Base-by-base conservation (phyloP, 306 rosid genomes). In the Clitoria ternatea region DNA sequence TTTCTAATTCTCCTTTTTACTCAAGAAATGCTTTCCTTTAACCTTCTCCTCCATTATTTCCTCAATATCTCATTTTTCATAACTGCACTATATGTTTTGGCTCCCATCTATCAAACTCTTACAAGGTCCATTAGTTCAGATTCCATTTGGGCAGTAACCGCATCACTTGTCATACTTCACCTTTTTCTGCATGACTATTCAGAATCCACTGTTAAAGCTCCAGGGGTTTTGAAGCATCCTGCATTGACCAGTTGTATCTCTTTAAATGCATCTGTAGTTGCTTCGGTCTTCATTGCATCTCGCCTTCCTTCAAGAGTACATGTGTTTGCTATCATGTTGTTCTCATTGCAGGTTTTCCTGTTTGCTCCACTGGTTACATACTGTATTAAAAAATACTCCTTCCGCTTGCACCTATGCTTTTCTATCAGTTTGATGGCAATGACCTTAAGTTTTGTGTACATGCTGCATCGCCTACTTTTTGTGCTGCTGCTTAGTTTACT, bases 91-190 rank as follows among this genome's bases (percentile, higher is more conserved):
- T 90, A 81, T 84, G 85, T 84, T 75, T 82, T 93, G 76, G 97
- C 98, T 75, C 98, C 98, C 48, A 83, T 93, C 45, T 93, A 87
- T 74, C 89, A 90, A 66, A 93, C 94, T 53, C 98, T 93, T 27
- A 93, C 98, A 14, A 85, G 92, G 80, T 90, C 96, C 66, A 93
- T 93, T 20, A 90, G 92, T 80, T 90, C 96, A 2, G 98, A 93
- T 77, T 88, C 98, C 66, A 88, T 93, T 61, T 90, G 90, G 92
- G 96, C 85, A 3, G 85, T 88, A 42, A 83, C 94, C 5, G 80
- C 72, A 32, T 82, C 96, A 43, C 94, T 93, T 33, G 69, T 90
- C 33, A 8, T 93, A 55, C 90, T 93, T 52, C 98, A 93, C 81
- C 91, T 93, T 37, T 90, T 88, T 70, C 82, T 90, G 55, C 98